Evolutionary conservation across 768 basidiomycete genomes (phyloP), one percentile per base, ranked within the genome.

Genomic region (Termitomyces sp.): DNA sequence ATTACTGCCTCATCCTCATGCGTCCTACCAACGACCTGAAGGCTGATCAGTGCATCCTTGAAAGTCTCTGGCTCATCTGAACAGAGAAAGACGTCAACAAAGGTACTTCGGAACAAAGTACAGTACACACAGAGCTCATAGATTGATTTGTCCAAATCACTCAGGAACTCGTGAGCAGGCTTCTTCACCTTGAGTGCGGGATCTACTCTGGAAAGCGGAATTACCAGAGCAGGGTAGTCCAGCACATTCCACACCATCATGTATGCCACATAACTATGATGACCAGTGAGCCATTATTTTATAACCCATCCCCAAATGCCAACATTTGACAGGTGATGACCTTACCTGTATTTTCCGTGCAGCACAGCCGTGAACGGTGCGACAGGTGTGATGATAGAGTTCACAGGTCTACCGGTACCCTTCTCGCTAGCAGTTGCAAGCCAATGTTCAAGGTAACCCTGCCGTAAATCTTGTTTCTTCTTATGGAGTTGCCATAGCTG

Each of bases 1-100:
- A 91, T 79, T 3, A 89, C 80, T 0, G 84, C 89, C 63, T 92
- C 90, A 63, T 92, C 90, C 63, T 91, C 90, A 54, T 83, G 72
- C 4, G 84, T 86, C 45, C 84, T 76, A 3, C 86, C 87, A 9
- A 90, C 76, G 5, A 91, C 66, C 66, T 92, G 90, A 32, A 92
- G 66, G 9, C 75, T 71, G n/a, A 91, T 73, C 0, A 89, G 89
- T 0, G 83, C 84, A 55, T 81, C 78, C 55, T 68, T 69, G 67
- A 80, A 88, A 0, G 67, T 73, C 20, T 74, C 71, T 0, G 87
- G 86, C 22, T 84, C 72, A 63, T 89, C 89, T 48, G 22, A 30
- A 30, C 30, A 9, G 13, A 13, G 32, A 26, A 40, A 5, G 18
- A n/a, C 14, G 8, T 36, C 11, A 41, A 11, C 5, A 36, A 18